Conservation (phyloP, 164 flowering plant genomes). For the Echeveria elegans region DNA sequence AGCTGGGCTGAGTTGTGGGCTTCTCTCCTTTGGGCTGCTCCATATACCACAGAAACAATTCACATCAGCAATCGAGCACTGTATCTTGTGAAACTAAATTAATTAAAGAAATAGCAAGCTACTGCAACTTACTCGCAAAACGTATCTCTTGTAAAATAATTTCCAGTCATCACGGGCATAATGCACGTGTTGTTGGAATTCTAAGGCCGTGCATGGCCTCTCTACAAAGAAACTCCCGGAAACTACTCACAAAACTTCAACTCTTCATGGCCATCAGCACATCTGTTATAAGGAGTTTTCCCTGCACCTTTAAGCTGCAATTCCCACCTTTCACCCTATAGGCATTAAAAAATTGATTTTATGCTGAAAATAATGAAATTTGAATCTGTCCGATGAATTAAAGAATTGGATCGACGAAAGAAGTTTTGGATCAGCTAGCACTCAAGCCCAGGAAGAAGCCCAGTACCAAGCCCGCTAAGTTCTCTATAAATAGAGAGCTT, state of each 20-base stretch:
- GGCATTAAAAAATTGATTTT: too few relatives aligned
- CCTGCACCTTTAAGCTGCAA: constrained; percentile 99
- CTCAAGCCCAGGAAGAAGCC: too few relatives aligned
- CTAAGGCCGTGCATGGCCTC: constrained; percentile 95
- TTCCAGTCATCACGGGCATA: constrained; percentile 89
- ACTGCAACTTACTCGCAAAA: constrained; percentile 19
- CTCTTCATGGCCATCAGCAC: constrained; percentile 99
- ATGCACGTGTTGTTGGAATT: constrained; percentile 96
- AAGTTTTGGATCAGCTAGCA: too few relatives aligned
- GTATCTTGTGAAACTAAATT: not conserved
- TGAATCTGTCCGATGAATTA: too few relatives aligned
- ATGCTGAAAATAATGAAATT: too few relatives aligned
- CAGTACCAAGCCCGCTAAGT: too few relatives aligned
- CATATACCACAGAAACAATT: too few relatives aligned
- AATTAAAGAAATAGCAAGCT: not conserved
- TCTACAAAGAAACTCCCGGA: constrained; percentile 95
- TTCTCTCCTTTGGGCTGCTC: too few relatives aligned
- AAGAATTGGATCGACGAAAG: too few relatives aligned
- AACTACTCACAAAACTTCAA: constrained; percentile 99
- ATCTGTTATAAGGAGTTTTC: constrained; percentile 96
- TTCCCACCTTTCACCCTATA: constrained; percentile 96
- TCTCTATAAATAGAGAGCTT: too few relatives aligned
- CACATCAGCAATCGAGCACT: not conserved
- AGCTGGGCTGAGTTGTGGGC: too few relatives aligned
- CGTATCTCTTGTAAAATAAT: constrained; percentile 92